Evolutionary conservation across 768 basidiomycete genomes (phyloP).

Genomic region (Amyloporia xantha): DNA sequence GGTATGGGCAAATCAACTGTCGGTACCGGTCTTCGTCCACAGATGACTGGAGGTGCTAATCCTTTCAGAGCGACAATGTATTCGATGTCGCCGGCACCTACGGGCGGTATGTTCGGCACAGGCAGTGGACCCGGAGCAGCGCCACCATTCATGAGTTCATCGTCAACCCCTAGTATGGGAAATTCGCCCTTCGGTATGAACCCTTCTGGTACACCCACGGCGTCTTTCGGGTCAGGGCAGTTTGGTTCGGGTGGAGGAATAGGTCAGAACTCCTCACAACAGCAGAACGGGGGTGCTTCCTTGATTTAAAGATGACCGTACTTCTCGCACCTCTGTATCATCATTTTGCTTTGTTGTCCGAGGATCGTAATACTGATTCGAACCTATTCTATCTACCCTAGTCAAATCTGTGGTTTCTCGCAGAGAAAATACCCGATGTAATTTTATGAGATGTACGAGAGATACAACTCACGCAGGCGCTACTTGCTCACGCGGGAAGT

Average conservation of each 20-base stretch:
- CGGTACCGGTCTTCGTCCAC: slow-evolving; percentile 32
- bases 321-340: neutral
- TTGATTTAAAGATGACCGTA: slow-evolving; percentile 34
- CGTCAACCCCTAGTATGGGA: slow-evolving; percentile 22
- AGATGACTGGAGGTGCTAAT: slow-evolving; percentile 32
- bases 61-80: slow-evolving; percentile 38
- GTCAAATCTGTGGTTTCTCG: neutral
- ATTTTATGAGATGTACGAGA: neutral
- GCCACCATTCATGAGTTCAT: slow-evolving; percentile 16
- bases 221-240: slow-evolving; percentile 14
- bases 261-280: slow-evolving; percentile 19
- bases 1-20: slow-evolving; percentile 16
- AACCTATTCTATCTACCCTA: neutral
- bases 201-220: slow-evolving; percentile 14
- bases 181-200: slow-evolving; percentile 10
- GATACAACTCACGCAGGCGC: neutral
- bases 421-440: neutral
- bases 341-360: neutral
- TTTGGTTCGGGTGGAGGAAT: slow-evolving; percentile 9
- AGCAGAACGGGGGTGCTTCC: slow-evolving; percentile 36
- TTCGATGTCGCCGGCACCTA: slow-evolving; percentile 9
- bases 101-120: slow-evolving; percentile 4
- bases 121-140: slow-evolving; percentile 7
- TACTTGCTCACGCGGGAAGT: neutral
- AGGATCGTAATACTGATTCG: neutral